These are phyloP conservation scores for Rhodotorula paludigena DNA, from an alignment of 768 basidiomycete genomes.

Conservation along the genomic window DNA sequence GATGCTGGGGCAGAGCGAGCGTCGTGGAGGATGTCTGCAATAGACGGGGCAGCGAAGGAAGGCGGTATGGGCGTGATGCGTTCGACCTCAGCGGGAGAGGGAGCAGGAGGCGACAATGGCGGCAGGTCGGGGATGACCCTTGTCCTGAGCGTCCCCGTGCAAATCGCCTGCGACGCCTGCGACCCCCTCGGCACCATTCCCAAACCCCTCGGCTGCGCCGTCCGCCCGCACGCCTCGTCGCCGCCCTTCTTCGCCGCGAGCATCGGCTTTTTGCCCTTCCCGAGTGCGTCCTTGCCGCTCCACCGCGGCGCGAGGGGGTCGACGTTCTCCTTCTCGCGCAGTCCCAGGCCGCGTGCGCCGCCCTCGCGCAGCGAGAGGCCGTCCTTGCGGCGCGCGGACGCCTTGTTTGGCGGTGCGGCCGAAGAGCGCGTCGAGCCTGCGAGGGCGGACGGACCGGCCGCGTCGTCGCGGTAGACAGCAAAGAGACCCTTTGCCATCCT, in stretches of 20 bases:
- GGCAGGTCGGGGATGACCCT: conserved; percentile 23
- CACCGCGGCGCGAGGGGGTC: conserved; percentile 7
- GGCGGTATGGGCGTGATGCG: not conserved
- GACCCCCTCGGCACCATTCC: not conserved
- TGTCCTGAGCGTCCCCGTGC: conserved; percentile 27
- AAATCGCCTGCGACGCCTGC: conserved; percentile 21
- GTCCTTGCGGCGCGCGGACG: conserved; percentile 2
- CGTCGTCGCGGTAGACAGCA: conserved; percentile 28
- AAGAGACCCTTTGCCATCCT: conserved; percentile 27
- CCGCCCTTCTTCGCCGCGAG: not conserved
- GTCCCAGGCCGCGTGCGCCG: not conserved
- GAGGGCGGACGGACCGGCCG: not conserved
- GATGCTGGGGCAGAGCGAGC: not conserved
- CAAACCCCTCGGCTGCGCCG: no score
- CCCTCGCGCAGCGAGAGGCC: not conserved
- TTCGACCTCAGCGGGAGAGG: not conserved
- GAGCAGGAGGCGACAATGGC: not conserved
- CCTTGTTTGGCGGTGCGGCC: not conserved
- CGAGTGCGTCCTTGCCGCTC: not conserved
- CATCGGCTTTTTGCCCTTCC: not conserved
- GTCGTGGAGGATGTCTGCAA: not conserved
- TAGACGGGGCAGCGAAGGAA: not conserved
- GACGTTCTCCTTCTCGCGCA: conserved; percentile 29
- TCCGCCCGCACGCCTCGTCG: not conserved
- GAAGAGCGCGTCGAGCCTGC: not conserved